Evolutionary conservation across 2,329 filamentous ascomycete species (phyloP).

Genomic region (Fusarium setosum): DNA sequence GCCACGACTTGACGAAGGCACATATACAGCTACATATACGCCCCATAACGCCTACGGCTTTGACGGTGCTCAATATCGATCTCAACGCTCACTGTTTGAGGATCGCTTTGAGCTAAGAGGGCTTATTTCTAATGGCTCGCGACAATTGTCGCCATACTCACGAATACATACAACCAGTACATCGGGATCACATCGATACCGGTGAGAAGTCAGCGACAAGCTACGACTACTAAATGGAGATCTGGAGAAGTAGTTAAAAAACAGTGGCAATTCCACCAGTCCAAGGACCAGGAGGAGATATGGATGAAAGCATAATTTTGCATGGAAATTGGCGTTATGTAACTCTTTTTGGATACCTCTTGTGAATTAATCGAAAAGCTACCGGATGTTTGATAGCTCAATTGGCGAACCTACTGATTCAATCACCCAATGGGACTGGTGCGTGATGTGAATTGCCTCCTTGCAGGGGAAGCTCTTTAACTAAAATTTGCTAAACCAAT

Average conservation of each 20-base stretch:
- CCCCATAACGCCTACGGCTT: no score
- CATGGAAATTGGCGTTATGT: background rate
- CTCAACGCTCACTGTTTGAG: background rate
- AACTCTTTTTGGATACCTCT: background rate
- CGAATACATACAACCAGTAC: background rate
- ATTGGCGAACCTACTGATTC: background rate
- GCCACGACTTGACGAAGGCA: no score
- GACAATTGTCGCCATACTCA: background rate
- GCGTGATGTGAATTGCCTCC: background rate
- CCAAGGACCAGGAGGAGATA: background rate
- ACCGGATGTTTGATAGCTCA: background rate
- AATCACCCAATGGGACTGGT: background rate
- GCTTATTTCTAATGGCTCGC: background rate
- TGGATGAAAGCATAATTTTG: background rate
- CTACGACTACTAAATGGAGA: no score
- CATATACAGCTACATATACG: no score
- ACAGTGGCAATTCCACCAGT: background rate
- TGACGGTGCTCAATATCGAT: no score
- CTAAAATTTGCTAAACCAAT: constrained; percentile 2
- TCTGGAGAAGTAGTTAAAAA: no score
- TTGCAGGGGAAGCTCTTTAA: background rate
- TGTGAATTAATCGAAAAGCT: background rate
- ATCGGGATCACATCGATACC: background rate
- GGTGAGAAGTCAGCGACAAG: no score
- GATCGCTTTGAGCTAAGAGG: background rate